Evolutionary conservation across 2,329 filamentous ascomycete genomes (phyloP), one percentile per base, ranked within the genome.

Genomic region (Venturia aucupariae): DNA sequence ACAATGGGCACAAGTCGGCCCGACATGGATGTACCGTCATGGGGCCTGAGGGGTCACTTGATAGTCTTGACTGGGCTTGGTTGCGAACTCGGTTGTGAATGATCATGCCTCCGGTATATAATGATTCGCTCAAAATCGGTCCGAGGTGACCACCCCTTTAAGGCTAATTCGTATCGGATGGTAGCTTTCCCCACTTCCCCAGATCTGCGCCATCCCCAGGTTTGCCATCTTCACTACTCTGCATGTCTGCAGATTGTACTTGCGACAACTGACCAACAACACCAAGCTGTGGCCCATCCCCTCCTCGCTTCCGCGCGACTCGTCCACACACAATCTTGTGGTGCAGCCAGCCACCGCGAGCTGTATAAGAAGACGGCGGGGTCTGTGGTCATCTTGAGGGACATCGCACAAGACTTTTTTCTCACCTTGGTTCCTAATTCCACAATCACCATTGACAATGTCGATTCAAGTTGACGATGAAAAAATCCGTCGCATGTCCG

Each of bases 401-500:
- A 3, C 48, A 55, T 55, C 48, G 48, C 48, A 32, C 27, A 17
- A 55, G n/a, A 38, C 5, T 11, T 6, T 8, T 38, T 11, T 4
- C 39, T 1, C 44, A 22, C 22, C 2, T n/a, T 8, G 4, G 3
- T 35, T n/a, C 27, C 4, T 7, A 57, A 13, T 35, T 57, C 8
- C 13, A 13, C 24, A 32, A 15, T 19, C 27, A 35, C 30, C 17
- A 35, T 2, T 42, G 15, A n/a, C 30, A 4, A 57, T 57, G 51
- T 57, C 51, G 13, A 38, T 65, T 22, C 13, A 38, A n/a, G 27
- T 65, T 13, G 61, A 65, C 19, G 44, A 64, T 24, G 64, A 64
- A 19, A 39, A 60, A 39, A 30, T 65, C 38, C 61, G 48, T 5
- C 30, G 61, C 19, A 64, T 64, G 61, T 65, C 64, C 15, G 61